These are phyloP conservation scores for Nannizziopsis barbatae DNA, from an alignment of 2,329 filamentous ascomycete species.

Conservation along the genomic window DNA sequence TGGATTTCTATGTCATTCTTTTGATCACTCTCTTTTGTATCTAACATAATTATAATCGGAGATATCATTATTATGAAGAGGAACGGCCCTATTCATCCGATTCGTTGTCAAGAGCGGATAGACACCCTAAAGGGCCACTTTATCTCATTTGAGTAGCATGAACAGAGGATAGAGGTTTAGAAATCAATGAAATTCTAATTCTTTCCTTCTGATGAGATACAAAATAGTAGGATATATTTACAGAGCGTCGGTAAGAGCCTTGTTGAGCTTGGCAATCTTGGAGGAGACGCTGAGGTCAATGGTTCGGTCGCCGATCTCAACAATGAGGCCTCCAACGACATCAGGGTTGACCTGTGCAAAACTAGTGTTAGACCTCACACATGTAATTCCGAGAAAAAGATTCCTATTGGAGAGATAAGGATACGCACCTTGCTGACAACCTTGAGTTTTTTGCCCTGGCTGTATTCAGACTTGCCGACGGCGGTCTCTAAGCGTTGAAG, in stretches of 20 bases:
- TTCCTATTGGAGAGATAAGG: not conserved
- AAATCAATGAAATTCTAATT: slow-evolving; percentile 4
- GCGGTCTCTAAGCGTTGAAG: slow-evolving; percentile 76
- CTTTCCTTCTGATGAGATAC: slow-evolving; percentile 10
- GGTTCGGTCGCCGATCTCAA: slow-evolving; percentile 94
- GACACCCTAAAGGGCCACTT: no score
- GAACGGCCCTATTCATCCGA: no score
- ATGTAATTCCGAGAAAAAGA: slow-evolving; percentile 12
- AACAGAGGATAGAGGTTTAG: no score
- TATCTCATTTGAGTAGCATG: no score
- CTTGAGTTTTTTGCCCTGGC: slow-evolving; percentile 94
- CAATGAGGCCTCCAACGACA: slow-evolving; percentile 82
- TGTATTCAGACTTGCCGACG: slow-evolving; percentile 79
- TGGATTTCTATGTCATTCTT: slow-evolving; percentile 6
- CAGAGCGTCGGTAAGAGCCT: slow-evolving; percentile 90
- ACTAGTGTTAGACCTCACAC: slow-evolving; percentile 7
- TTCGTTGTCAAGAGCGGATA: no score
- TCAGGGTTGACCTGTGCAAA: slow-evolving; percentile 70
- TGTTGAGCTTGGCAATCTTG: slow-evolving; percentile 98
- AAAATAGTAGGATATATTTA: slow-evolving; percentile 49
- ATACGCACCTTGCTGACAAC: slow-evolving; percentile 69
- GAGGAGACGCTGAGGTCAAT: slow-evolving; percentile 93
- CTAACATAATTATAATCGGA: not conserved
- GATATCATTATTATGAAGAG: no score
- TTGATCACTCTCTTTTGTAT: slow-evolving; percentile 2